Base-by-base conservation (phyloP, 495 filamentous ascomycete species). In the Neurospora sp. region DNA sequence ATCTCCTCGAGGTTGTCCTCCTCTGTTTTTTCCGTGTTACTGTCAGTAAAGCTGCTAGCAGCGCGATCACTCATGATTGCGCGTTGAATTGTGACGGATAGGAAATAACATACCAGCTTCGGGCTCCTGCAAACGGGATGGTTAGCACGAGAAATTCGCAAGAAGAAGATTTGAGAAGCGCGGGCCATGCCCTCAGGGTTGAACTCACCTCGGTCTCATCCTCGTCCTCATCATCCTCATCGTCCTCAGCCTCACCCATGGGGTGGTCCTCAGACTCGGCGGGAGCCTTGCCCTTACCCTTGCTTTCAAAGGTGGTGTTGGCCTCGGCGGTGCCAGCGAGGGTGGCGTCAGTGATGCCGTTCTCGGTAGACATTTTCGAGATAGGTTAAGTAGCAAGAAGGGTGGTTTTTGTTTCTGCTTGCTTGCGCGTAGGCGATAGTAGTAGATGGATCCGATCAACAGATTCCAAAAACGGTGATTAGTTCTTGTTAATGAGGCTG, bases 1-100 rank as follows among this genome's bases (percentile, higher is more conserved):
- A 98, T 96, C 81, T 94, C 94, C 81, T 94, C 92, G 84, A 97
- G 89, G 82, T 92, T 90, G 77, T 96, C 93, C 11, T 90, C 88
- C 70, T 92, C 75, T 78, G 46, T n/a, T 69, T 14, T 54, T 18
- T 4, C 70, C 70, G 46, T 75, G 72, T 62, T 40, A n/a, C 11
- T n/a, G 39, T 44, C 7, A 14, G 39, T 48, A 72, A 72, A 66
- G n/a, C n/a, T 71, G 54, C 31, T 66, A 5, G 23, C 10, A 14
- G 39, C 40, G 23, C 18, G 27, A 31, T n/a, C 41, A 39, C 35
- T 3, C 69, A 35, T 27, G 31, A 2, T 70, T 5, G 39, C 6
- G 18, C 14, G 11, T 46, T 27, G 40, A 39, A 72, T 35, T 2
- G 31, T 71, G 48, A 40, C 35, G 31, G 46, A 23, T 42, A 72